phyloP scores from a whole-genome alignment of 2,329 filamentous ascomycete genomes.

The Hypomyces perniciosus region DNA sequence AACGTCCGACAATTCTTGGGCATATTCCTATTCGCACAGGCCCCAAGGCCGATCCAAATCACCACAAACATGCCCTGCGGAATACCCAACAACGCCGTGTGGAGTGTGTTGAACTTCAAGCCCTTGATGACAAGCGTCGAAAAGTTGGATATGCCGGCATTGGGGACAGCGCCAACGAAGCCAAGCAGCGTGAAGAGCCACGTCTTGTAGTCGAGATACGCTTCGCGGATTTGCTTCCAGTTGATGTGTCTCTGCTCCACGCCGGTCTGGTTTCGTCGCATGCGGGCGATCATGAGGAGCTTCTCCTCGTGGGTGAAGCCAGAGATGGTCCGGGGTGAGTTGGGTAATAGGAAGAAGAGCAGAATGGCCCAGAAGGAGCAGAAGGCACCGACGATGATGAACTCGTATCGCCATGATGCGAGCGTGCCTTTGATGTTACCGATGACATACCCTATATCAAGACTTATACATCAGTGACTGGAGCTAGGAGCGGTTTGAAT shows the following conservation, averaged over 20 bases:
- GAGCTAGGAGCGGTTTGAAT: not conserved
- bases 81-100: constrained; percentile 33
- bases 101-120: constrained; percentile 43
- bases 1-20: constrained; percentile 44
- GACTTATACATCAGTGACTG: not conserved
- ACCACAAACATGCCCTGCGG: constrained; percentile 33
- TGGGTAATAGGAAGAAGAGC: constrained; percentile 51
- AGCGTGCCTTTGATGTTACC: constrained; percentile 52
- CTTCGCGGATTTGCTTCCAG: constrained; percentile 48
- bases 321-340: constrained; percentile 49
- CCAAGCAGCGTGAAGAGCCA: constrained; percentile 53
- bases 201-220: constrained; percentile 51
- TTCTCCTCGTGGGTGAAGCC: constrained; percentile 46
- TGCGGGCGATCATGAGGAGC: constrained; percentile 48
- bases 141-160: constrained; percentile 57
- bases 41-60: constrained; percentile 36
- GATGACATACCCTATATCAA: constrained; percentile 45
- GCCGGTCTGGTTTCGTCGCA: constrained; percentile 53
- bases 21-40: constrained; percentile 32
- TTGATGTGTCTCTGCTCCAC: constrained; percentile 52
- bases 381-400: constrained; percentile 55
- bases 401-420: constrained; percentile 61
- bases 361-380: constrained; percentile 55
- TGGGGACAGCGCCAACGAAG: constrained; percentile 47
- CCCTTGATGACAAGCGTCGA: constrained; percentile 54